Evolutionary conservation across 352 stramenopile genomes (phyloP).

Genomic region (Ophiocytium majus): DNA sequence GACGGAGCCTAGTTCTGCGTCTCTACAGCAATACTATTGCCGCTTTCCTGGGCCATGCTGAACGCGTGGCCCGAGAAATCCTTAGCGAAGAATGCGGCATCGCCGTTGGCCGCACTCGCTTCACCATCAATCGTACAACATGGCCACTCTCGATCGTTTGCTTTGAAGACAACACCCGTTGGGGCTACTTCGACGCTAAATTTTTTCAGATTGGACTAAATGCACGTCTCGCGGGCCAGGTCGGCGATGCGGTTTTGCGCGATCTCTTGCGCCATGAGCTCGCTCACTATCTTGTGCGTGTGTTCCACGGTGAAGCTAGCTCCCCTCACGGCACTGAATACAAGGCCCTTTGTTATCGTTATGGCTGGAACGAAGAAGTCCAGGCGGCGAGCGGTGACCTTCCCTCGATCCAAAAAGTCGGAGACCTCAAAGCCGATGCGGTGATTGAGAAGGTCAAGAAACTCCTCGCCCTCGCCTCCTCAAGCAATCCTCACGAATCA

Average conservation of each 20-base stretch:
- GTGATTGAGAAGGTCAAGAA: background rate
- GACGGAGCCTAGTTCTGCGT: background rate
- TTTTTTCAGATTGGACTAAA: slow-evolving; percentile 5
- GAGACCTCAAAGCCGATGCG: background rate
- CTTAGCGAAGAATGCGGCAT: background rate
- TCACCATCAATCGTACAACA: background rate
- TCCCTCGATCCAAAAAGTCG: background rate
- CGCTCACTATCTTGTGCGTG: background rate
- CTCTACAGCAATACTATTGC: background rate
- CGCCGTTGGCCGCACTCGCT: background rate
- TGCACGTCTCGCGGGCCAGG: background rate
- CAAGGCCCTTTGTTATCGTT: background rate
- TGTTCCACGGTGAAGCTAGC: background rate
- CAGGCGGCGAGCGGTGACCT: background rate
- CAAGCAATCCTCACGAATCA: background rate
- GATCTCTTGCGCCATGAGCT: background rate
- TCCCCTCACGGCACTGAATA: background rate
- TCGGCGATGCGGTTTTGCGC: background rate
- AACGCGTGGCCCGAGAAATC: background rate
- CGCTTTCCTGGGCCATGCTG: background rate
- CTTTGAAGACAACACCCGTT: background rate
- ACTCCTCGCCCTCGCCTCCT: background rate
- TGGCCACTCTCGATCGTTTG: background rate
- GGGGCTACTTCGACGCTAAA: background rate
- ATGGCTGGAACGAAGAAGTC: background rate